Base-by-base conservation (phyloP, 139 green algal species). In the Haematococcus sp. region DNA sequence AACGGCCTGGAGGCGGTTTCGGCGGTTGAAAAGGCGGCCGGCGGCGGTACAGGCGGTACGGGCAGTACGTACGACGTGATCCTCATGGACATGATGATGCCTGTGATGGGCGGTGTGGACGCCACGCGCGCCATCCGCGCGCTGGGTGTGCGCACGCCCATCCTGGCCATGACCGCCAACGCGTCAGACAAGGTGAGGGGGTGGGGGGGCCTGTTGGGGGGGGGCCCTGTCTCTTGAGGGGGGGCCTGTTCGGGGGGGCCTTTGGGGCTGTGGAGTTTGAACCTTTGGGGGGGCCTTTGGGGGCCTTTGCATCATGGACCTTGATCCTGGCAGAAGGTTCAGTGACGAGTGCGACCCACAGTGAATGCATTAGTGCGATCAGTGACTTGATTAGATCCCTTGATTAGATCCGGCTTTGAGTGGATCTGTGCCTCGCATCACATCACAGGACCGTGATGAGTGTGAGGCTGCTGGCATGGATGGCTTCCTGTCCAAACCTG, bases 161-260 rank as follows among this genome's bases (percentile, higher is more conserved):
- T 98, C 65, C 79, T 98, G 40, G 93, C 93, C 23, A 94, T 97
- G 87, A 98, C 93, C 7, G 93, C 93, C 32, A 95, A 97, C 63
- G 92, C 90, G 0, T 74, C 32, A 22, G 88, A 93, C 59, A 63
- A 43, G 52, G 60, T 68, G 60, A 11, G 68, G 9, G 55, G 73
- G 66, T 27, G 64, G 25, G 64, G 15, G 25, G 15, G 35, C 17
- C 27, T 58, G 64, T 35, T n/a, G n/a, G n/a, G n/a, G n/a, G n/a
- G n/a, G n/a, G n/a, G n/a, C n/a, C n/a, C n/a, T n/a, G n/a, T n/a
- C n/a, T n/a, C n/a, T n/a, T n/a, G n/a, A n/a, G n/a, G n/a, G n/a
- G n/a, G n/a, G n/a, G n/a, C n/a, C n/a, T n/a, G n/a, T n/a, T n/a
- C n/a, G n/a, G n/a, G n/a, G n/a, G n/a, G n/a, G n/a, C n/a, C n/a